These are phyloP conservation scores for Strobilomyces echinocephalus DNA, from an alignment of 768 basidiomycete genomes.

Conservation along the genomic window DNA sequence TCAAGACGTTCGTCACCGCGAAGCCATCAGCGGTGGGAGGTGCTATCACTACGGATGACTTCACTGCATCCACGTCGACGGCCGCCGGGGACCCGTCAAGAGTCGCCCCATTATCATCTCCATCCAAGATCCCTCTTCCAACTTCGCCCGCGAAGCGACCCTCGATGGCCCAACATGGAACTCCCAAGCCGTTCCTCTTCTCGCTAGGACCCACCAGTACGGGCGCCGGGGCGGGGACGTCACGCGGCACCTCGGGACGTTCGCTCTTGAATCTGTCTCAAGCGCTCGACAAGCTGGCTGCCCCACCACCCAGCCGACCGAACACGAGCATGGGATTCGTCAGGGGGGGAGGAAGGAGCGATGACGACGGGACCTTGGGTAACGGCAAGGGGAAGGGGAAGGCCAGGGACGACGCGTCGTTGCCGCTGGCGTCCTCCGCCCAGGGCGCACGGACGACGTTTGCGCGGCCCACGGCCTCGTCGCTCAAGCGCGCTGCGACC, in stretches of 20 bases:
- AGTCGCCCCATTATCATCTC: conserved; percentile 11
- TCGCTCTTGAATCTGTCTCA: conserved; percentile 62
- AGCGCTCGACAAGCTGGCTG: conserved; percentile 66
- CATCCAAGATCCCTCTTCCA: conserved; percentile 29
- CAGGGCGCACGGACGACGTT: conserved; percentile 12
- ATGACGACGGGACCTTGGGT: conserved; percentile 2
- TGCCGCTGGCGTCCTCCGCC: conserved; percentile 4
- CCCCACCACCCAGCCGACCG: conserved; percentile 61
- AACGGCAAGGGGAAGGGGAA: conserved; percentile 14
- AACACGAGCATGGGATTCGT: conserved; percentile 71
- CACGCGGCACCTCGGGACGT: conserved; percentile 19
- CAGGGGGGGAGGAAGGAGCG: conserved; percentile 13
- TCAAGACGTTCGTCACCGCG: conserved; percentile 19
- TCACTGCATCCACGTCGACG: conserved; percentile 4
- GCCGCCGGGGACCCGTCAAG: conserved; percentile 8
- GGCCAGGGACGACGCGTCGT: conserved; percentile 21
- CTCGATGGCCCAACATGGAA: conserved; percentile 5
- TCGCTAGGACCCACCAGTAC: conserved; percentile 2
- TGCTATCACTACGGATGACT: background rate
- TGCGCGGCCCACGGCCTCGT: conserved; percentile 29
- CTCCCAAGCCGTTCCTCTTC: conserved; percentile 1
- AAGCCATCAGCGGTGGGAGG: background rate
- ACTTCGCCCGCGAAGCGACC: conserved; percentile 17
- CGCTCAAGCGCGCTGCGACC: conserved; percentile 26
- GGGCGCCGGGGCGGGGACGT: background rate